Percentiles rank a stretch among this genome's conserved stretches.
These are phyloP conservation scores for Penicillium egyptiacum DNA, from an alignment of 495 filamentous ascomycete genomes.

Conservation along the genomic window DNA sequence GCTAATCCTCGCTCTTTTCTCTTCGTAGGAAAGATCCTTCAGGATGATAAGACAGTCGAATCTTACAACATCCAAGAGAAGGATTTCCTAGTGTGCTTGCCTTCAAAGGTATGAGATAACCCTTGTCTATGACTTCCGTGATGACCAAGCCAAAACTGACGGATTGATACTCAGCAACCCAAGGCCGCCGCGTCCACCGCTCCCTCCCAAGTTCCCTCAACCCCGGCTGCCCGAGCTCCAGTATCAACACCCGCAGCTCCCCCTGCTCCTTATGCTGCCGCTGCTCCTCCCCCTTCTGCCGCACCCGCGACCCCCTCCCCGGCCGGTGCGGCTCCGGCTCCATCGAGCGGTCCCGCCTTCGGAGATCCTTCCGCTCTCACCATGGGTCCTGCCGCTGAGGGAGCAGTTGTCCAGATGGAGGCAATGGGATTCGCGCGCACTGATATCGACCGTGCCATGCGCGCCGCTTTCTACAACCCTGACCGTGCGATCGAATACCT, in stretches of 20 bases:
- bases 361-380: conserved; percentile 78
- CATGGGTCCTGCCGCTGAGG: conserved; percentile 77
- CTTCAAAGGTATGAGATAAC: conserved; percentile 70
- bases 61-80: conserved; percentile 99
- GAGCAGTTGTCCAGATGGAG: conserved; percentile 93
- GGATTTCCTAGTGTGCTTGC: conserved; percentile 97
- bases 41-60: conserved; percentile 93
- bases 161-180: conserved; percentile 48
- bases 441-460: conserved; percentile 89
- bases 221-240: conserved; percentile 47
- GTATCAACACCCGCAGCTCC: conserved; percentile 55
- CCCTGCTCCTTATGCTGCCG: conserved; percentile 61
- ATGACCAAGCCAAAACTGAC: conserved; percentile 7
- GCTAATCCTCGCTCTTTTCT: background rate
- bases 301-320: conserved; percentile 68
- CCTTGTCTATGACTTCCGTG: background rate
- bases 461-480: conserved; percentile 93
- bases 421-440: conserved; percentile 88
- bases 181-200: conserved; percentile 64
- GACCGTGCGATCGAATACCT: conserved; percentile 97
- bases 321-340: conserved; percentile 45
- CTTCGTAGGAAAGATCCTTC: conserved; percentile 84
- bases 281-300: conserved; percentile 56
- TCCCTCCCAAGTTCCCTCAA: conserved; percentile 58
- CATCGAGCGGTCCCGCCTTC: conserved; percentile 49